A percentile compares a stretch with the other conserved stretches of the same genome.
These are phyloP conservation scores for Geosmithia putterillii DNA, from an alignment of 2,329 filamentous ascomycete species.

Conservation along the genomic window DNA sequence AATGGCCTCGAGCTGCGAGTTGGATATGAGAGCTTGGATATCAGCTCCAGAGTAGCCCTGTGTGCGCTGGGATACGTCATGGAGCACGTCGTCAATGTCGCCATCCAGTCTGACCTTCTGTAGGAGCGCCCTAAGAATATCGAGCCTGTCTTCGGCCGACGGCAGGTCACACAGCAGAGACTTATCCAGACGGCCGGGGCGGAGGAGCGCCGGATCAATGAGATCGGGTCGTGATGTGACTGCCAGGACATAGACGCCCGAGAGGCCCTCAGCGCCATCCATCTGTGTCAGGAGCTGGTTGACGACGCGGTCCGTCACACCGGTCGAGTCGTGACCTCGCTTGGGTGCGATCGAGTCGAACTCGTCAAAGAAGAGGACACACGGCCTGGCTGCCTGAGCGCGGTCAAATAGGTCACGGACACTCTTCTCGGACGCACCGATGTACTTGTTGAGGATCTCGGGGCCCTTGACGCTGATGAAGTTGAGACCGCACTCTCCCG, in stretches of 20 bases:
- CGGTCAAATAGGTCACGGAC: constrained; percentile 92
- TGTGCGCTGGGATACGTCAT: constrained; percentile 67
- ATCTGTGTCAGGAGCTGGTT: constrained; percentile 98
- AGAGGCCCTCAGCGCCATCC: constrained; percentile 93
- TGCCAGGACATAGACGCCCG: constrained; percentile 90
- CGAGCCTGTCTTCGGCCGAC: constrained; percentile 62
- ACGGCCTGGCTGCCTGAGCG: constrained; percentile 80
- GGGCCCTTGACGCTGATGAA: constrained; percentile 98
- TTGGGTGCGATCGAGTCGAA: constrained; percentile 98
- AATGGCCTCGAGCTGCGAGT: constrained; percentile 92
- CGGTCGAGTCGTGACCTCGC: constrained; percentile 89
- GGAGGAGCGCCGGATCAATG: constrained; percentile 84
- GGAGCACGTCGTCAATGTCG: constrained; percentile 49
- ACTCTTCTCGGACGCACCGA: constrained; percentile 91
- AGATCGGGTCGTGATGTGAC: constrained; percentile 88
- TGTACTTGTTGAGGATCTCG: constrained; percentile 98
- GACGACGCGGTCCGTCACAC: constrained; percentile 96
- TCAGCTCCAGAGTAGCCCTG: constrained; percentile 92
- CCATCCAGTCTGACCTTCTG: constrained; percentile 64
- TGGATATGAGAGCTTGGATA: constrained; percentile 87
- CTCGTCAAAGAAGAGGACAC: constrained; percentile 96
- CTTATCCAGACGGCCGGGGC: constrained; percentile 89
- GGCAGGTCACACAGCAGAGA: constrained; percentile 87
- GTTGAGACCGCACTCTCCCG: constrained; percentile 92
- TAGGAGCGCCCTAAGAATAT: constrained; percentile 79